phyloP scores from a whole-genome alignment of 1,284 basidiomycete species.

The Wallemia mellicola region DNA sequence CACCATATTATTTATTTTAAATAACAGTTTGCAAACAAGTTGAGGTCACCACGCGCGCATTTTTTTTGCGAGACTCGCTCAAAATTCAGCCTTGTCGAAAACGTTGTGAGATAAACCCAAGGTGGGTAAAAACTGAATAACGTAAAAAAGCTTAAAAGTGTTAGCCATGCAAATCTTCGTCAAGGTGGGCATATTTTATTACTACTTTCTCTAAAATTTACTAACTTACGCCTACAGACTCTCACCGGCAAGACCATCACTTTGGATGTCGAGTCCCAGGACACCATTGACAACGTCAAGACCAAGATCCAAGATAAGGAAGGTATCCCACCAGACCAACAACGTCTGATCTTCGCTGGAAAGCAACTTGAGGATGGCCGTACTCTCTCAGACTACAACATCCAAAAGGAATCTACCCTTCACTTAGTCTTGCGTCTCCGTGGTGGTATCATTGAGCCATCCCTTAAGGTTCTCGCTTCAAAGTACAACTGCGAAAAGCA shows the following conservation, averaged over 20 bases:
- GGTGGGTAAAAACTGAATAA: not conserved
- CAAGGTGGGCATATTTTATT: constrained; percentile 15
- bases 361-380: constrained; percentile 93
- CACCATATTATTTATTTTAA: not conserved
- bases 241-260: constrained; percentile 28
- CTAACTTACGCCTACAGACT: constrained; percentile 17
- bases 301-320: constrained; percentile 28
- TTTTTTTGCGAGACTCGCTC: not conserved
- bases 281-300: constrained; percentile 32
- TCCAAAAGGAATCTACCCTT: constrained; percentile 96
- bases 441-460: constrained; percentile 96
- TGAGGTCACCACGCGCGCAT: not conserved
- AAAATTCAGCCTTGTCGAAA: not conserved
- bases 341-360: constrained; percentile 75
- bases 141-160: not conserved
- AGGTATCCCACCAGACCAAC: constrained; percentile 70
- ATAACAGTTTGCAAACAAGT: not conserved
- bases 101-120: not conserved
- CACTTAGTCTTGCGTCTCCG: constrained; percentile 91
- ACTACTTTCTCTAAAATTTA: constrained; percentile 2
- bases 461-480: constrained; percentile 77
- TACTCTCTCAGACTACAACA: constrained; percentile 84
- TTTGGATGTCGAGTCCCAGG: constrained; percentile 26
- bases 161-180: constrained; percentile 24
- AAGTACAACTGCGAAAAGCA: constrained; percentile 49